These are phyloP conservation scores for Zasmidium cellare DNA, from an alignment of 2,329 filamentous ascomycete species.

Conservation along the genomic window DNA sequence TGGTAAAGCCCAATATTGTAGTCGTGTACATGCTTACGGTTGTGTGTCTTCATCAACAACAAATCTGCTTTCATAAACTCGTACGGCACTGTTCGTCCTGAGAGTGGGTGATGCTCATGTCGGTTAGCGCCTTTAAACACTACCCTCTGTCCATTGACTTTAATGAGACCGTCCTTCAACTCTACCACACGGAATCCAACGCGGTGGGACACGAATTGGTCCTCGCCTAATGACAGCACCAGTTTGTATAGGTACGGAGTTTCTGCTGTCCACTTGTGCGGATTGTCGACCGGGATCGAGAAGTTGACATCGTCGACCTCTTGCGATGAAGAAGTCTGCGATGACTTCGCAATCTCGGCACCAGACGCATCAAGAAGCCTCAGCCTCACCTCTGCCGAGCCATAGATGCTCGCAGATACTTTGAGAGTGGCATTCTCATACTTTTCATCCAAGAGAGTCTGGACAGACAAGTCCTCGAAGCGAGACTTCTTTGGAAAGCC, in stretches of 20 bases:
- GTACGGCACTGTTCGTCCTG: slow-evolving; percentile 63
- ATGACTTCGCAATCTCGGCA: slow-evolving; percentile 36
- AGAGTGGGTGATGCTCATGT: slow-evolving; percentile 68
- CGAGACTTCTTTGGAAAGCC: slow-evolving; percentile 53
- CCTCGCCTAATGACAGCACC: slow-evolving; percentile 43
- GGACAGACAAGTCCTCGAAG: slow-evolving; percentile 61
- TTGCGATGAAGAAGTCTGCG: not conserved
- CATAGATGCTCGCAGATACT: slow-evolving; percentile 15
- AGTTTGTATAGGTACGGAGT: slow-evolving; percentile 62
- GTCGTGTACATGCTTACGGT: slow-evolving; percentile 36
- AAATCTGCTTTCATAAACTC: slow-evolving; percentile 64
- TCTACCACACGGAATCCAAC: slow-evolving; percentile 67
- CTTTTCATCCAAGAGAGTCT: slow-evolving; percentile 52
- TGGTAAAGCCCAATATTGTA: not conserved
- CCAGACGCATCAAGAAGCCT: slow-evolving; percentile 38
- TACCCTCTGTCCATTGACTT: slow-evolving; percentile 63
- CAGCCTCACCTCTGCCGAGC: slow-evolving; percentile 45
- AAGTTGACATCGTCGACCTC: slow-evolving; percentile 29
- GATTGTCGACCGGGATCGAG: slow-evolving; percentile 50
- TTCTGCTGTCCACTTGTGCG: slow-evolving; percentile 69
- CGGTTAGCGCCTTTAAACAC: slow-evolving; percentile 66
- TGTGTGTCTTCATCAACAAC: slow-evolving; percentile 67
- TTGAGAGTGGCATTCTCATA: slow-evolving; percentile 54
- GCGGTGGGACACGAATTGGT: slow-evolving; percentile 51
- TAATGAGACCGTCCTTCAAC: slow-evolving; percentile 59